phyloP scores from a whole-genome alignment of 83 land plant species.

The Larix sibirica region DNA sequence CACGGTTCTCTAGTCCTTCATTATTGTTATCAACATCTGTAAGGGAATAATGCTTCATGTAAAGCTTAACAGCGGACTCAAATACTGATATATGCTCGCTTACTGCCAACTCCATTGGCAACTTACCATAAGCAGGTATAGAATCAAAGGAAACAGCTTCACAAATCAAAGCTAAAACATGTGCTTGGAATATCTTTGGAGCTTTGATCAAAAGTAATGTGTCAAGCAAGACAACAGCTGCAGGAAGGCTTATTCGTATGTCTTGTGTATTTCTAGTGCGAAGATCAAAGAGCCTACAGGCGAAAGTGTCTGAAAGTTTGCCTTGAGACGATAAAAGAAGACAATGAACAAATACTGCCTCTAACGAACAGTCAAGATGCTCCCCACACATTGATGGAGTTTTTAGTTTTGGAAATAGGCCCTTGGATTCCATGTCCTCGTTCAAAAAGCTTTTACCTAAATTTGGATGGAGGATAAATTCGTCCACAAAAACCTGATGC shows the following conservation, averaged over 20 bases:
- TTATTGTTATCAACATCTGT: neutral
- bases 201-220: neutral
- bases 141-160: neutral
- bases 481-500: slow-evolving; percentile 9
- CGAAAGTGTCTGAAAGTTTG: neutral
- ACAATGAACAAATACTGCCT: slow-evolving; percentile 7
- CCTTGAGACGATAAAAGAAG: neutral
- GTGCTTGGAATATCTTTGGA: slow-evolving; percentile 14
- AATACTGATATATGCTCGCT: neutral
- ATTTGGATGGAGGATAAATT: slow-evolving; percentile 1
- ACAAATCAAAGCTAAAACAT: neutral
- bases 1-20: neutral
- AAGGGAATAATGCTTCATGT: slow-evolving; percentile 5
- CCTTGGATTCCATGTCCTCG: neutral
- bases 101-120: neutral
- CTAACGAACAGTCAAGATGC: neutral
- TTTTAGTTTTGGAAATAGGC: neutral
- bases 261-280: neutral
- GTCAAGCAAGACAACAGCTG: slow-evolving; percentile 4
- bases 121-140: neutral
- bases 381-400: neutral
- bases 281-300: neutral
- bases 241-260: neutral
- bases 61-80: slow-evolving; percentile 3
- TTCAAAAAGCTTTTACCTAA: neutral